These are phyloP conservation scores for Arctium lappa DNA, from an alignment of 129 eudicot genomes.

Conservation along the genomic window DNA sequence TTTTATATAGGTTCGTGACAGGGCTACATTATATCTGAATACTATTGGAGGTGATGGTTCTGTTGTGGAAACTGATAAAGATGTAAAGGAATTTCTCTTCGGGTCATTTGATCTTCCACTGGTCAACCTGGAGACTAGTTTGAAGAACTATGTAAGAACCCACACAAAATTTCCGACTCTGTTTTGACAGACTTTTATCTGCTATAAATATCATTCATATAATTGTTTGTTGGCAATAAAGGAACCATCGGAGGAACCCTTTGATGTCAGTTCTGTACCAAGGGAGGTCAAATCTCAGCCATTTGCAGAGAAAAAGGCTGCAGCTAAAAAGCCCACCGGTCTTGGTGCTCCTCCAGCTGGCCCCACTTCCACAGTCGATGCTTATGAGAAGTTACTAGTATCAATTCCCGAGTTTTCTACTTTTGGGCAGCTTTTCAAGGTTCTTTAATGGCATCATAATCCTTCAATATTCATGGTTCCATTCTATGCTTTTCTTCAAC, in stretches of 20 bases:
- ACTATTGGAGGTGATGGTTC: constrained; percentile 91
- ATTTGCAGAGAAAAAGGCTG: constrained; percentile 83
- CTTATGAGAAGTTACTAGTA: constrained; percentile 69
- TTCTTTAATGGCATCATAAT: constrained; percentile 7
- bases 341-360: constrained; percentile 69
- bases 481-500: background rate
- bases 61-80: constrained; percentile 83
- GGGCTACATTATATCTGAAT: constrained; percentile 86
- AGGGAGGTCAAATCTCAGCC: constrained; percentile 88
- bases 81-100: constrained; percentile 78
- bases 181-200: background rate
- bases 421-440: constrained; percentile 94
- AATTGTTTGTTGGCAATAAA: constrained; percentile 32
- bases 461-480: constrained; percentile 2
- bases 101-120: constrained; percentile 84
- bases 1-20: constrained; percentile 84
- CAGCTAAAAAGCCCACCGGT: constrained; percentile 83
- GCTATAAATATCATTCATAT: background rate
- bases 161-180: background rate
- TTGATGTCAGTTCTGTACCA: constrained; percentile 72
- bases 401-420: constrained; percentile 81
- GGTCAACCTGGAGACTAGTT: constrained; percentile 72
- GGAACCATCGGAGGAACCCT: constrained; percentile 88
- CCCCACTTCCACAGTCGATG: constrained; percentile 70
- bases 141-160: constrained; percentile 82